These are phyloP conservation scores for Xylaria sp. DNA, from an alignment of 2,329 filamentous ascomycete genomes.

Conservation along the genomic window DNA sequence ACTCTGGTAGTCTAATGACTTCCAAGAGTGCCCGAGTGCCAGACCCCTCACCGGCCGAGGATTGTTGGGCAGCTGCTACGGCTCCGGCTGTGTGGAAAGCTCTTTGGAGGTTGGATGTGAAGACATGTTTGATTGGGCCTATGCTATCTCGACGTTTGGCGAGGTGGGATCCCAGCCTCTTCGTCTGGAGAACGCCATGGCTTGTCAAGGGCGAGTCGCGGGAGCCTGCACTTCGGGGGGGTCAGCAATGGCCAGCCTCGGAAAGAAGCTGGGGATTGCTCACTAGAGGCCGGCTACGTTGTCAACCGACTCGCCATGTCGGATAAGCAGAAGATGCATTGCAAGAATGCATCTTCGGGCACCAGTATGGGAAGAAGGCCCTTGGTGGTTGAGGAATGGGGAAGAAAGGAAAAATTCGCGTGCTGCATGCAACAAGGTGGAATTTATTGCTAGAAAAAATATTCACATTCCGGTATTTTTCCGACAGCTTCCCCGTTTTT, in stretches of 20 bases:
- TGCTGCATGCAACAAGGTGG: no score
- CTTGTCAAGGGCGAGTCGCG: conserved; percentile 80
- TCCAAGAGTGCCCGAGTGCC: conserved; percentile 23
- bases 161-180: conserved; percentile 68
- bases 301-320: conserved; percentile 89
- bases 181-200: conserved; percentile 81
- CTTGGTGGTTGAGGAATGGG: conserved; percentile 6
- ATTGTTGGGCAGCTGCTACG: conserved; percentile 58
- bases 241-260: conserved; percentile 29
- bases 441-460: no score
- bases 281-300: conserved; percentile 81
- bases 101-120: conserved; percentile 77
- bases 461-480: neutral
- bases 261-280: conserved; percentile 30
- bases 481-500: neutral
- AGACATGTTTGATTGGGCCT: conserved; percentile 62
- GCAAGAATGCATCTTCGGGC: conserved; percentile 29
- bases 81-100: conserved; percentile 72
- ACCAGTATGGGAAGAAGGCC: neutral
- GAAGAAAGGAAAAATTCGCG: neutral
- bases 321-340: conserved; percentile 71
- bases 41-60: conserved; percentile 1
- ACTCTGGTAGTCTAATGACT: conserved; percentile 47
- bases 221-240: conserved; percentile 66
- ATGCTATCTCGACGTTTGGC: conserved; percentile 33